Evolutionary conservation across 75 land plant species (phyloP), one percentile per base, ranked within the genome.

Genomic region (Pinus albicaulis): DNA sequence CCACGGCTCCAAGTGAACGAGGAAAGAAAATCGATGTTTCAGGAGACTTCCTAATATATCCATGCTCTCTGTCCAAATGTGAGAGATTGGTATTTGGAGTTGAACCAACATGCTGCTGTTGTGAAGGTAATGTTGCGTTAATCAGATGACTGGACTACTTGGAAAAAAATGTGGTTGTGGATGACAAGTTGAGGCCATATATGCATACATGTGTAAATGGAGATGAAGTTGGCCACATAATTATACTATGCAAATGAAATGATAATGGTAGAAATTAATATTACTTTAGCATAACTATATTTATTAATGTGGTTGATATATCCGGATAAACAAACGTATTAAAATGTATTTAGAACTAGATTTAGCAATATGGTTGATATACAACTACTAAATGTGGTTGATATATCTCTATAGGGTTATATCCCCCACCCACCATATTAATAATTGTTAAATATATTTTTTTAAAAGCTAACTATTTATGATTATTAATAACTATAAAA

Each of bases 191-290:
- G 77, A 3, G 71, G 71, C n/a, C 72, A 77, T 31, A 78, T 78
- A 73, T 36, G 57, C 38, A 83, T 17, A 19, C 85, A 80, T 74
- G 87, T 17, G 79, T 77, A 59, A 78, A 80, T 26, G 93, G 86
- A 55, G 93, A 79, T 10, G 92, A 86, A 59, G 83, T 82, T 52
- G 92, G 75, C 94, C 94, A 93, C 62, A 89, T 76, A 73, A 84
- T 62, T 75, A 82, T 71, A 24, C 78, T 76, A 65, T 85, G 84
- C 17, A n/a, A n/a, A n/a, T n/a, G n/a, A 81, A 74, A 34, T 82
- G 89, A 26, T 81, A 82, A 22, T 80, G 84, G 59, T 76, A 75
- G 23, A 85, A 76, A 70, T 77, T 84, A 31, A 85, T 76, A 69
- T 80, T 88, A 12, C 74, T n/a, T n/a, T n/a, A n/a, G n/a, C n/a